Conservation (phyloP, 768 basidiomycete species). For the Chiua virens region DNA sequence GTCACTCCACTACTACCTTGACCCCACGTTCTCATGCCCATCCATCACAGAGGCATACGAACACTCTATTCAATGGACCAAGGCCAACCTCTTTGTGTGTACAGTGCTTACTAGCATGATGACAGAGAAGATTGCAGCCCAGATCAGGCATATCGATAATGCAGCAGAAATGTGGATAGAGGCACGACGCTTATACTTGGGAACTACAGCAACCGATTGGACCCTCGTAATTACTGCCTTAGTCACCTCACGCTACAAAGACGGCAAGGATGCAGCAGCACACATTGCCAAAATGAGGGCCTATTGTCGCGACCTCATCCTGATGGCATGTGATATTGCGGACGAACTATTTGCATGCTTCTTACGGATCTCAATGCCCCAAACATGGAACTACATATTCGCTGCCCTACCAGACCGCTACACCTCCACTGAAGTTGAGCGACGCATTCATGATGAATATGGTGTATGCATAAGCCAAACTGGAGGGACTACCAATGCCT, state of each 20-base stretch:
- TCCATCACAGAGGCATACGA: not conserved
- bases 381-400: constrained; percentile 15
- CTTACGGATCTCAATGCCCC: constrained; percentile 15
- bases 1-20: not conserved
- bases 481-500: no score
- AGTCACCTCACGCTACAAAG: not conserved
- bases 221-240: not conserved
- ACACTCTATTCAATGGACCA: not conserved
- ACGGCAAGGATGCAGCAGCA: not conserved
- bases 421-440: constrained; percentile 8
- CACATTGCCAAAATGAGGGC: not conserved
- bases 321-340: not conserved
- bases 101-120: not conserved
- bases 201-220: not conserved
- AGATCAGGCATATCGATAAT: not conserved
- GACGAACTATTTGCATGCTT: not conserved
- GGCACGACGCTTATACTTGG: not conserved
- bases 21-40: no score
- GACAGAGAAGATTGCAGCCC: not conserved
- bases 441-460: not conserved
- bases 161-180: not conserved
- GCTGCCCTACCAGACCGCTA: constrained; percentile 10
- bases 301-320: not conserved
- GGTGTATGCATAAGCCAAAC: not conserved
- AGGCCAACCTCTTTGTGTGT: not conserved